Evolutionary conservation across 2,329 filamentous ascomycete species (phyloP), one percentile per base, ranked within the genome.

Genomic region (Helotiales sp.): DNA sequence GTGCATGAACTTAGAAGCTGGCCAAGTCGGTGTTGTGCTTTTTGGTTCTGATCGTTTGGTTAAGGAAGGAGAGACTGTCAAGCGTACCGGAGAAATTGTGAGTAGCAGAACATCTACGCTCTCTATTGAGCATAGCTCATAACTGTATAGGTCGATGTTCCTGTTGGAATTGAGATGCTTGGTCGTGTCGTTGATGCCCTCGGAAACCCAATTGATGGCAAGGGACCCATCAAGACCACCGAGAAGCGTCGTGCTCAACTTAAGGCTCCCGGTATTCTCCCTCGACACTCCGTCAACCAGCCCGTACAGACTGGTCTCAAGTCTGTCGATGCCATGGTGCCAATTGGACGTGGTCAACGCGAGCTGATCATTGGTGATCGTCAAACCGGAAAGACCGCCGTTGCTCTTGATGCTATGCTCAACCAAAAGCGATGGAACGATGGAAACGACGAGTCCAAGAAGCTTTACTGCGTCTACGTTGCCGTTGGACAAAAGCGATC

Each of bases 1-100:
- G 95, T 98, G 93, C 91, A 98, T 99, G 93, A 99, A 99, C 90
- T 88, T 99, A 81, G 95, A 99, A 84, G 95, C 95, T 80, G 95
- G 95, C 79, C 95, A 98, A 82, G 95, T 99, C 83, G 95, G 95
- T 96, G 93, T 99, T 75, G 95, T 99, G 87, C 87, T 99, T 76
- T 99, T 99, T 87, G 95, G 95, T 88, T 98, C 95, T 76, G 95
- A 99, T 83, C 93, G 95, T 93, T 86, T 97, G 73, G 95, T 99
- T 87, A 95, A 91, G 86, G 95, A 99, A 82, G 95, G 95, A 76
- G 93, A 99, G 86, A 93, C 90, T 69, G 95, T 99, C 81, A 98
- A 96, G 90, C 93, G 95, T 88, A 99, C 95, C 73, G 95, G 95
- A 79, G 85, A 96, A 82, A 99, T 99, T 88, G 95, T 96, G 81